These are phyloP conservation scores for Diaporthe australafricana DNA, from an alignment of 2,329 filamentous ascomycete species.

Conservation along the genomic window DNA sequence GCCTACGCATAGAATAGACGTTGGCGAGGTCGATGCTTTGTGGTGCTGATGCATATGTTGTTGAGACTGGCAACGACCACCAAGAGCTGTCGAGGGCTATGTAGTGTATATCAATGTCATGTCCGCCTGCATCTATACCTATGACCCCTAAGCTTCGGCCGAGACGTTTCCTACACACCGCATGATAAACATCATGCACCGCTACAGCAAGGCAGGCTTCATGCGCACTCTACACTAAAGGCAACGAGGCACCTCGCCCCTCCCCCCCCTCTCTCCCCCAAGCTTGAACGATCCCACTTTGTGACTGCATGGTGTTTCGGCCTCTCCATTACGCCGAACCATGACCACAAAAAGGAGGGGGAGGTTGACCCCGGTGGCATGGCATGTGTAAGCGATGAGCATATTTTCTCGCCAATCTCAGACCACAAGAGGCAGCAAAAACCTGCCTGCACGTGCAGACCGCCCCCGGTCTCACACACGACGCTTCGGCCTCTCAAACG, in stretches of 20 bases:
- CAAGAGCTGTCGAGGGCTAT: neutral
- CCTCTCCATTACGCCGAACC: neutral
- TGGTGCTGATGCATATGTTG: neutral
- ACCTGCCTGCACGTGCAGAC: neutral
- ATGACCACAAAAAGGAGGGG: neutral
- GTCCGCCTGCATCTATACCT: neutral
- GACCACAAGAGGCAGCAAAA: neutral
- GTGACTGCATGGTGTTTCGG: conserved; percentile 8
- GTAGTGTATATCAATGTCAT: neutral
- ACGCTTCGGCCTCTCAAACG: conserved; percentile 25
- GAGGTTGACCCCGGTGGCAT: neutral
- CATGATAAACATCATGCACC: conserved; percentile 11
- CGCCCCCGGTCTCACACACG: neutral
- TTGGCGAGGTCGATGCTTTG: neutral
- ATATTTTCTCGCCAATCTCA: neutral
- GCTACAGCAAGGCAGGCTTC: conserved; percentile 1
- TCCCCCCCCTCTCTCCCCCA: no score
- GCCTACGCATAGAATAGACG: neutral
- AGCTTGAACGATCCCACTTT: conserved; percentile 2
- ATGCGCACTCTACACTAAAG: neutral
- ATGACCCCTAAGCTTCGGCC: conserved; percentile 7
- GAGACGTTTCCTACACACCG: neutral
- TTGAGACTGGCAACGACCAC: neutral
- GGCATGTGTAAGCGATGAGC: neutral
- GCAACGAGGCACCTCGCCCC: neutral